These are phyloP conservation scores for Aschersonia sp. DNA, from an alignment of 2,329 filamentous ascomycete species.

Conservation along the genomic window DNA sequence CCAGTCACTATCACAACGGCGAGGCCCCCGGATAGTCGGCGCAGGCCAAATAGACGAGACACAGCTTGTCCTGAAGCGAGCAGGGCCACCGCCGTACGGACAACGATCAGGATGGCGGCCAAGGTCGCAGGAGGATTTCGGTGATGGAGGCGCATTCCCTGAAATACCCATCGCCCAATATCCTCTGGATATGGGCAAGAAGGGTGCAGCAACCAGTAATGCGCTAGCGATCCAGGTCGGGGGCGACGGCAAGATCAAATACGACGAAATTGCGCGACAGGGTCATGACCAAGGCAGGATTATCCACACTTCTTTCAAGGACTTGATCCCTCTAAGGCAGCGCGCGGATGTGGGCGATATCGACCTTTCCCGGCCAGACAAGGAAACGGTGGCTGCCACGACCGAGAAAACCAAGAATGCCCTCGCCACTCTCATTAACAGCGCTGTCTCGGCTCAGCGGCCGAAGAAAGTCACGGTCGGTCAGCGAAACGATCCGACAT, in stretches of 20 bases:
- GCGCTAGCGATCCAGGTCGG: conserved; percentile 89
- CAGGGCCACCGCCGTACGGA: conserved; percentile 77
- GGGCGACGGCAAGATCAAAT: conserved; percentile 83
- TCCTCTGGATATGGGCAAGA: conserved; percentile 86
- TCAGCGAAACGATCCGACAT: conserved; percentile 74
- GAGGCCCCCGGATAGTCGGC: conserved; percentile 71
- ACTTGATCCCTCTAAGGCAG: conserved; percentile 85
- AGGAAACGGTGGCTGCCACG: conserved; percentile 71
- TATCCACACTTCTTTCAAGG: conserved; percentile 92
- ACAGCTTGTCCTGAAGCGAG: conserved; percentile 71
- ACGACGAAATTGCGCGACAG: conserved; percentile 84
- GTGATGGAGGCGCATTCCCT: conserved; percentile 90
- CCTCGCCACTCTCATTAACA: conserved; percentile 65
- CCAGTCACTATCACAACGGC: conserved; percentile 54
- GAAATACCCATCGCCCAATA: conserved; percentile 92
- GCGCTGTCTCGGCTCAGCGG: conserved; percentile 82
- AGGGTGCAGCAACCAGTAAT: conserved; percentile 60
- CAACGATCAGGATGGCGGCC: conserved; percentile 85
- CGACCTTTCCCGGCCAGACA: conserved; percentile 68
- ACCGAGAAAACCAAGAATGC: conserved; percentile 83
- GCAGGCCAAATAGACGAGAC: conserved; percentile 69
- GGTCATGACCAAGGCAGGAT: conserved; percentile 75
- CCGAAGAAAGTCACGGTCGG: conserved; percentile 86
- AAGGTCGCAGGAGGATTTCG: conserved; percentile 78
- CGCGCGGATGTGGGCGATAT: conserved; percentile 88